phyloP scores from a whole-genome alignment of 1,139 yeast species.

The Debaryomyces udenii region DNA sequence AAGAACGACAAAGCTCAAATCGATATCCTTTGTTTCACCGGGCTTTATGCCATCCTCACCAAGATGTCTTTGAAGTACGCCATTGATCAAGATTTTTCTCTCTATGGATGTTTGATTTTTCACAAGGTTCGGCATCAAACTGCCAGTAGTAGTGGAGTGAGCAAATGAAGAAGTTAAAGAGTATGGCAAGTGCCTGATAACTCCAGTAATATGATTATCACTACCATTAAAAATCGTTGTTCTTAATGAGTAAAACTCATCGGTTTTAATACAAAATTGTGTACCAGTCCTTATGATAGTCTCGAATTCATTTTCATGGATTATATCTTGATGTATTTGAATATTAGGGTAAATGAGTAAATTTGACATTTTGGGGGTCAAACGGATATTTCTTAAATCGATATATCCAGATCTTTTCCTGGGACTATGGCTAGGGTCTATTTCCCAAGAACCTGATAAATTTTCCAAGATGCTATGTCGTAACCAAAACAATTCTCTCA shows the following conservation, averaged over 20 bases:
- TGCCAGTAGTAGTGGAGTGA: constrained; percentile 16
- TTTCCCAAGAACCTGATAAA: constrained; percentile 67
- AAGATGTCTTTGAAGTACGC: constrained; percentile 59
- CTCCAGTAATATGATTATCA: constrained; percentile 47
- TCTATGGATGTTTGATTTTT: constrained; percentile 43
- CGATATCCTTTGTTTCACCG: constrained; percentile 41
- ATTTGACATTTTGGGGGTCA: constrained; percentile 56
- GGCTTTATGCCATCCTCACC: constrained; percentile 44
- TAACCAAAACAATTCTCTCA: constrained; percentile 79
- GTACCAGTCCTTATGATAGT: constrained; percentile 19
- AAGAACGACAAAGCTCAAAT: constrained; percentile 60
- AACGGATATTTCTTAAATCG: constrained; percentile 66
- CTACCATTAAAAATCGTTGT: constrained; percentile 52
- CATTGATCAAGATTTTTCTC: constrained; percentile 60
- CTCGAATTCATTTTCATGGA: constrained; percentile 17
- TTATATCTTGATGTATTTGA: constrained; percentile 37
- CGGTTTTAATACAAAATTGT: constrained; percentile 34
- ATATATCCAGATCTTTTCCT: constrained; percentile 53
- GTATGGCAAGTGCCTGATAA: constrained; percentile 67
- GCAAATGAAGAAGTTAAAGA: constrained; percentile 27
- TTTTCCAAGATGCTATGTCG: constrained; percentile 62
- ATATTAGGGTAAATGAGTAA: constrained; percentile 54
- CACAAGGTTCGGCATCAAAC: constrained; percentile 12
- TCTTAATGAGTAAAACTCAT: constrained; percentile 52
- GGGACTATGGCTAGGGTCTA: constrained; percentile 20